Base-by-base conservation (phyloP, 2,329 filamentous ascomycete species). In the Neonectria magnoliae region DNA sequence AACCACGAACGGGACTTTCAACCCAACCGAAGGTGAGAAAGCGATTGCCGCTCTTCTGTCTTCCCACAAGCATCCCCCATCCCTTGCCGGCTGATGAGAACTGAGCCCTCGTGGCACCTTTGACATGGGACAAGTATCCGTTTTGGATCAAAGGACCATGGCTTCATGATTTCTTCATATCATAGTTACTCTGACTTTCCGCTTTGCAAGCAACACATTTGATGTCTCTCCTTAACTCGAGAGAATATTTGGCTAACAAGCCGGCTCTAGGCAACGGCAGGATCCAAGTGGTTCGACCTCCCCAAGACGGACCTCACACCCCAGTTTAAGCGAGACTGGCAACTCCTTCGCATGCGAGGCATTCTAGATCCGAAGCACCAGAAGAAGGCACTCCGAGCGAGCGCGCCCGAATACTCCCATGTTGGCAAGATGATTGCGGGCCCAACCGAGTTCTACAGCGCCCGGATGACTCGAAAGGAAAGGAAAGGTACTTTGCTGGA, bases 321-420 rank as follows among this genome's bases (percentile, higher is more conserved):
- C 9, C 90, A 97, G 75, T 84, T 98, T 66, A 97, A 94, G 80
- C 88, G 93, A 71, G 95, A 99, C 76, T 84, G 98, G 55, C 94
- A 98, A 79, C 84, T 98, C 11, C 83, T 99, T 64, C 90, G 93
- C 69, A 95, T 98, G 91, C 90, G 96, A 78, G 91, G 90, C 60
- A 90, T 97, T 20, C 85, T 98, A 22, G 95, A 98, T 70, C 90
- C 94, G 1, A 95, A 98, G 77, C 92, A 95, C 75, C 97, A 97
- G 84, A 97, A 95, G 78, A 98, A 98, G 79, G 90, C 95, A 56
- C 86, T 88, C 60, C 94, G 91, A 76, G 85, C 87, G 63, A 75
- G 66, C 42, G 72, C 76, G 10, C 96, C 96, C 1, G 89, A 93
- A 66, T 98, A 92, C 76, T 97, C 92, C 20, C 93, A 97, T 73